A percentile compares a stretch with the other conserved stretches of the same genome.
These are phyloP conservation scores for Basidioascus undulatus DNA, from an alignment of 768 basidiomycete species.

Conservation along the genomic window DNA sequence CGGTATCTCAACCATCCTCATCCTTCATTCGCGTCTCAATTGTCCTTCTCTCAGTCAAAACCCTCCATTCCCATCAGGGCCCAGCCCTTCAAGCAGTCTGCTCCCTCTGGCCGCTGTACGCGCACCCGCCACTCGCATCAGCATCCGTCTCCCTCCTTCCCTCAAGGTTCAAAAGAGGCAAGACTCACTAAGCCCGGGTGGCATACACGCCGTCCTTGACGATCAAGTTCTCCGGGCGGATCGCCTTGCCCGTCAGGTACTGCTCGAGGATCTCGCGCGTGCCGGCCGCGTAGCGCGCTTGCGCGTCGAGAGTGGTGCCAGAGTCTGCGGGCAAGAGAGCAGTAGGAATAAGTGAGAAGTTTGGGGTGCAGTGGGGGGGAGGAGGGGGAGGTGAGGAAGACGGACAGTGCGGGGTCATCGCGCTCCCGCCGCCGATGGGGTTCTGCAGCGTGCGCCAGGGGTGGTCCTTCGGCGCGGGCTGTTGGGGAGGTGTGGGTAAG, in stretches of 20 bases:
- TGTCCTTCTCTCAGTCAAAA: background rate
- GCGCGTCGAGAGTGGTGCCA: conserved; percentile 69
- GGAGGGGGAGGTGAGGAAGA: background rate
- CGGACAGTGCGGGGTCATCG: conserved; percentile 50
- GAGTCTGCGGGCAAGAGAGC: too few species aligned
- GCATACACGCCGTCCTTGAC: conserved; percentile 32
- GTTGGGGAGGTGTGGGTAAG: too few species aligned
- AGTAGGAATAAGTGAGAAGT: background rate
- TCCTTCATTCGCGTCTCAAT: too few species aligned
- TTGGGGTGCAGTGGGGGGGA: conserved; percentile 44
- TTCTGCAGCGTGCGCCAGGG: conserved; percentile 63
- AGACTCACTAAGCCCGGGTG: conserved; percentile 4
- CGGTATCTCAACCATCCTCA: too few species aligned
- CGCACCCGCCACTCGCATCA: too few species aligned
- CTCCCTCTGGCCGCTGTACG: too few species aligned
- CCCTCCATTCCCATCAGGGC: background rate
- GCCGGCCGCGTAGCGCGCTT: conserved; percentile 57
- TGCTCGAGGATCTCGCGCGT: conserved; percentile 42
- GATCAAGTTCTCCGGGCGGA: conserved; percentile 58
- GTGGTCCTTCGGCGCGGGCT: conserved; percentile 64
- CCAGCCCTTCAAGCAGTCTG: too few species aligned
- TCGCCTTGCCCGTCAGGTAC: conserved; percentile 34
- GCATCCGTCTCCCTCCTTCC: too few species aligned
- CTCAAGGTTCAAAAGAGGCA: too few species aligned
- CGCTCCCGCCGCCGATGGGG: conserved; percentile 56